Evolutionary conservation across 108 stramenopile species (phyloP), one percentile per base, ranked within the genome.

Genomic region (Conticribra weissflogii): DNA sequence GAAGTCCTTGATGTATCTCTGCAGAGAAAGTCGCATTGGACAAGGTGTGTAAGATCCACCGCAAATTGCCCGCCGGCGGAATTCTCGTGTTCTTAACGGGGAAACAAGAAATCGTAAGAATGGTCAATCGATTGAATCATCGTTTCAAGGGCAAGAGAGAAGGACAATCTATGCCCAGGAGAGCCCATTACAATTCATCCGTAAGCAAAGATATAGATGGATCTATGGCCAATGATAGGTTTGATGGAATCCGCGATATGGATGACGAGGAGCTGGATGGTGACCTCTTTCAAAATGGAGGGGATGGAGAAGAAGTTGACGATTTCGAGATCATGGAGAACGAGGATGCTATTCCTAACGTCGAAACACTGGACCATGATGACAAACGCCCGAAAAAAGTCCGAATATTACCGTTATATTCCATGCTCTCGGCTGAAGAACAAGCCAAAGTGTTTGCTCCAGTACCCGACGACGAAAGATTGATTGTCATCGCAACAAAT

Each of bases 1-100:
- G n/a, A n/a, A n/a, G n/a, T n/a, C n/a, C n/a, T 62, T 0, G 44
- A 28, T 34, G 9, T 27, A 25, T 49, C 18, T 0, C 22, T 4
- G n/a, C 47, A 88, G 88, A 93, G 75, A 82, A 76, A 19, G 88
- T 68, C 3, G 86, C 87, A 16, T 84, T 87, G 66, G 78, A 86
- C 16, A 98, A 97, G 69, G 77, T 90, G 30, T 85, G 93, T 63
- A 88, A 85, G 53, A 95, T 99, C 50, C 97, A 99, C 76, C 66
- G 88, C 27, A 91, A 92, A 62, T 75, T 98, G 34, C 97, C 97
- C 0, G 77, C 70, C 9, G 97, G 97, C 25, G 97, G 95, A 2
- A 90, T 98, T 55, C 89, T 99, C n/a, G 93, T 98, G 0, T 99
- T 99, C 66, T 74, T 99, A 17, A 98, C 98, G 5, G 98, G 98